Percentiles rank a stretch among this genome's conserved stretches.
phyloP scores from a whole-genome alignment of 140 eudicot species.

The Flaveria floridana region DNA sequence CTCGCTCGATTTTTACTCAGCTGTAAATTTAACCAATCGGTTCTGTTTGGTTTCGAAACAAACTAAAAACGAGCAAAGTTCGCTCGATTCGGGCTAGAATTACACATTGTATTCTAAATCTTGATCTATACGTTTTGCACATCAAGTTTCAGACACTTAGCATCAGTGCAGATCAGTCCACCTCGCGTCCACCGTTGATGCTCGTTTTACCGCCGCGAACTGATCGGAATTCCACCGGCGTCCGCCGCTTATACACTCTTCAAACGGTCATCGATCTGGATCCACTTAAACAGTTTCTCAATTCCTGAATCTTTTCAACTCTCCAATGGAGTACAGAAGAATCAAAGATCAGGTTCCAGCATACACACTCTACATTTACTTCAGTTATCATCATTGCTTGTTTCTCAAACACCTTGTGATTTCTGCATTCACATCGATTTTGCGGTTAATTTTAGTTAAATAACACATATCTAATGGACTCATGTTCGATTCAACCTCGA shows the following conservation, averaged over 20 bases:
- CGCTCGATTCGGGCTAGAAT: too few relatives aligned
- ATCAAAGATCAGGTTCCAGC: conserved; percentile 71
- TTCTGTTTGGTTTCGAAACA: too few relatives aligned
- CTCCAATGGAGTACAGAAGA: conserved; percentile 76
- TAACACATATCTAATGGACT: conserved; percentile 5
- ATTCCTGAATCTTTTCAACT: neutral
- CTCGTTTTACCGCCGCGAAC: conserved; percentile 5
- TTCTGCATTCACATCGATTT: conserved; percentile 17
- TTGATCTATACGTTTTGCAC: too few relatives aligned
- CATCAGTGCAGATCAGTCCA: conserved; percentile 18
- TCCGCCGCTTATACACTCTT: conserved; percentile 16
- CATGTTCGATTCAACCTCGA: conserved; percentile 14
- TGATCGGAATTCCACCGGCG: conserved; percentile 1
- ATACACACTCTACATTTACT: neutral
- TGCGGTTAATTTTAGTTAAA: conserved; percentile 15
- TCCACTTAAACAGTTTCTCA: neutral
- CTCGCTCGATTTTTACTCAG: too few relatives aligned
- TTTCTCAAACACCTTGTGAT: neutral
- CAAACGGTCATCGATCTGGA: conserved; percentile 16
- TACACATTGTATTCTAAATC: too few relatives aligned
- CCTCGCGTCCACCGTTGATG: neutral
- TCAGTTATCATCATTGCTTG: neutral
- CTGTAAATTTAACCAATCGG: too few relatives aligned
- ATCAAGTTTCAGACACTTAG: neutral
- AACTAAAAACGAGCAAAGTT: too few relatives aligned